Evolutionary conservation across 768 basidiomycete species (phyloP).

Genomic region (Mycena galopus): DNA sequence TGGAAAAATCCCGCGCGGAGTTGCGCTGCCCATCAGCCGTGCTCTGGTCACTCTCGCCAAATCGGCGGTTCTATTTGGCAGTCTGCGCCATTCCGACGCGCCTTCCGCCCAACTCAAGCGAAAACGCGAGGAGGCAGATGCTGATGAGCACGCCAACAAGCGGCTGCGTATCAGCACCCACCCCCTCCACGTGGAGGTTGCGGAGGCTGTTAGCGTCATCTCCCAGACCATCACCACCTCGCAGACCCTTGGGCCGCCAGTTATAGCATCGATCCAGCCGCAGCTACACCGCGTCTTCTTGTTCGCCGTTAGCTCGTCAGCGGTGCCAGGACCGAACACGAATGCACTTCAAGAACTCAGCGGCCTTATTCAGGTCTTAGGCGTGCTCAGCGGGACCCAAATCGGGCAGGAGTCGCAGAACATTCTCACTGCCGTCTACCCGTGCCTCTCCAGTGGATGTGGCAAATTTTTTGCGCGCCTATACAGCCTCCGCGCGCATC

Average conservation of each 20-base stretch:
- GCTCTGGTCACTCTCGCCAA: constrained; percentile 74
- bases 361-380: constrained; percentile 86
- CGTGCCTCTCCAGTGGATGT: constrained; percentile 77
- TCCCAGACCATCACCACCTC: constrained; percentile 55
- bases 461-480: constrained; percentile 78
- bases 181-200: constrained; percentile 68
- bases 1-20: constrained; percentile 63
- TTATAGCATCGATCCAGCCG: constrained; percentile 79
- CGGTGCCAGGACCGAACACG: constrained; percentile 64
- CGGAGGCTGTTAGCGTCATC: constrained; percentile 71
- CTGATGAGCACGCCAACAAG: constrained; percentile 48
- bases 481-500: constrained; percentile 78
- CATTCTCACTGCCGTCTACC: constrained; percentile 84
- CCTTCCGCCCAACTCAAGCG: constrained; percentile 78
- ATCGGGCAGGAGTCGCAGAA: constrained; percentile 67
- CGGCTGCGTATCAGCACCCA: constrained; percentile 50
- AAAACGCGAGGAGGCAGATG: constrained; percentile 72
- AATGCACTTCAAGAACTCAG: constrained; percentile 79
- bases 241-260: constrained; percentile 63
- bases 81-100: constrained; percentile 73
- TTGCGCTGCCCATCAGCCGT: constrained; percentile 70
- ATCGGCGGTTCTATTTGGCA: constrained; percentile 75
- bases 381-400: constrained; percentile 82
- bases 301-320: constrained; percentile 80
- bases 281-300: constrained; percentile 84